Evolutionary conservation across 2,329 filamentous ascomycete species (phyloP).

Genomic region (Allantophomopsis cytisporea): DNA sequence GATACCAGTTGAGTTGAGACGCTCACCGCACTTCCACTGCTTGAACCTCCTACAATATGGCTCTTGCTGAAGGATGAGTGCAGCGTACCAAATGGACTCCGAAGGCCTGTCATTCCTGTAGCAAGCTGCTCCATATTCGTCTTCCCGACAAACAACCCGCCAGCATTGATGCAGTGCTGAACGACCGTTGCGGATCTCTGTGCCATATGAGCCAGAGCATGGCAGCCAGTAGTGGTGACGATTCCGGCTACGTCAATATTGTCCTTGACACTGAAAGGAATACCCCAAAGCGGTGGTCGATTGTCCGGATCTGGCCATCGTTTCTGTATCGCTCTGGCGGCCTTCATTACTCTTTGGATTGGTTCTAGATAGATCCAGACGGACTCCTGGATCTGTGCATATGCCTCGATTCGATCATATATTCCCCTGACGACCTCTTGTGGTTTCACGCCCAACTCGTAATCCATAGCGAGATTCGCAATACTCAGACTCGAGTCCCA

Average conservation of each 20-base stretch:
- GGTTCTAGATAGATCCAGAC: conserved; percentile 35
- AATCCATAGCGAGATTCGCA: conserved; percentile 10
- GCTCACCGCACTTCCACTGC: neutral
- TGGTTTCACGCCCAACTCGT: conserved; percentile 13
- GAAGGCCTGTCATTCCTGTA: conserved; percentile 43
- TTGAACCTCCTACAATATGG: conserved; percentile 38
- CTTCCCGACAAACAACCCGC: conserved; percentile 43
- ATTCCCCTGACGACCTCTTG: conserved; percentile 13
- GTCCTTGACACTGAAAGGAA: conserved; percentile 44
- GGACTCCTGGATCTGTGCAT: conserved; percentile 28
- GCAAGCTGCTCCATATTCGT: conserved; percentile 47
- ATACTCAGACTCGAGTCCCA: conserved; percentile 16
- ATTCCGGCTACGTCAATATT: conserved; percentile 36
- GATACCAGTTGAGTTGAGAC: conserved; percentile 23
- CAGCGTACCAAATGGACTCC: conserved; percentile 42
- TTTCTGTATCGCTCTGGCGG: conserved; percentile 24
- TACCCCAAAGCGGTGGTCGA: conserved; percentile 36
- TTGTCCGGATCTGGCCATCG: conserved; percentile 24
- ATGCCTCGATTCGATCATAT: conserved; percentile 20
- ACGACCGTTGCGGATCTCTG: conserved; percentile 30
- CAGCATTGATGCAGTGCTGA: conserved; percentile 30
- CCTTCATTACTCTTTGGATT: conserved; percentile 23
- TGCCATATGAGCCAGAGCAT: conserved; percentile 31
- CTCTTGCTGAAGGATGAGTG: conserved; percentile 33
- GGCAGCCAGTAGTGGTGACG: conserved; percentile 36